Conservation (phyloP, 345 rosid species). For the Salix dunnii region DNA sequence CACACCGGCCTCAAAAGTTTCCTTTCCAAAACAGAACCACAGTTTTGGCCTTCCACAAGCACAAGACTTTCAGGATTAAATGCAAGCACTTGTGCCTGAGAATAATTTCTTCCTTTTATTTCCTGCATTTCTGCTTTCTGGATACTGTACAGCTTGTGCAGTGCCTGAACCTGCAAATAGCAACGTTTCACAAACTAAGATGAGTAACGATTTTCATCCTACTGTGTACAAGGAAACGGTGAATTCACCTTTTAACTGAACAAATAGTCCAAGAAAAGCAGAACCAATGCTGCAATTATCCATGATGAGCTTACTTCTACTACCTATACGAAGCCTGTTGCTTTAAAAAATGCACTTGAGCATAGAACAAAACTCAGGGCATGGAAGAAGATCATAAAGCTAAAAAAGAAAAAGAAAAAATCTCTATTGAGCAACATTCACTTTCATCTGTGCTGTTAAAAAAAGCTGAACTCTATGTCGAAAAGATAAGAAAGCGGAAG, state of each 20-base stretch:
- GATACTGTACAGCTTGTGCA: slow-evolving; percentile 14
- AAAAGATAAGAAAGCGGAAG: background rate
- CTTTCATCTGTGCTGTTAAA: background rate
- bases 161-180: slow-evolving; percentile 13
- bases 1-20: background rate
- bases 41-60: background rate
- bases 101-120: background rate
- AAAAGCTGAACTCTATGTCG: background rate
- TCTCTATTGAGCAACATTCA: background rate
- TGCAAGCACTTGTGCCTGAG: slow-evolving; percentile 4
- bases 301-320: background rate
- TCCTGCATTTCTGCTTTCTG: slow-evolving; percentile 1
- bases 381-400: background rate
- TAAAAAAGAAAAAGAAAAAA: background rate
- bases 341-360: background rate
- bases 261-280: background rate
- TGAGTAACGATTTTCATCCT: background rate
- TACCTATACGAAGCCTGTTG: no score
- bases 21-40: slow-evolving; percentile 10
- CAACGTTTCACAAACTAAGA: background rate
- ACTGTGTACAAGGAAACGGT: background rate
- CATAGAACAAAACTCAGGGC: background rate
- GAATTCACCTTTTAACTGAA: background rate
- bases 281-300: background rate
- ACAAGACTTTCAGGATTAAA: slow-evolving; percentile 1